phyloP scores from a whole-genome alignment of 2,329 filamentous ascomycete genomes.

The Penicillium sp. region DNA sequence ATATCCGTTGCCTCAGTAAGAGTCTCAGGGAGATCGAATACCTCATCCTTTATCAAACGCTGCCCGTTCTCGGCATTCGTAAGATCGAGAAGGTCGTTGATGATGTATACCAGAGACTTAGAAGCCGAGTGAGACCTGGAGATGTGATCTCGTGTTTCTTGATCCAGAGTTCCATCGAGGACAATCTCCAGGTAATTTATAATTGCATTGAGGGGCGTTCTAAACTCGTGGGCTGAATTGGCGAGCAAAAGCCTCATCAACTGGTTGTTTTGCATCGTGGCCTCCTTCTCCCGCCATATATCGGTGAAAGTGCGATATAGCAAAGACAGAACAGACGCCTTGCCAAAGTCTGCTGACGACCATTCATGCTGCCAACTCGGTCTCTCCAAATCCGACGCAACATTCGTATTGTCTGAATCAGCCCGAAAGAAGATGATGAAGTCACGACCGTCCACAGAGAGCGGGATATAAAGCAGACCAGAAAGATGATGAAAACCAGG shows the following conservation, averaged over 20 bases:
- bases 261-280: slow-evolving; percentile 74
- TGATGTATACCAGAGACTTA: slow-evolving; percentile 86
- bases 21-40: slow-evolving; percentile 69
- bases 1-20: slow-evolving; percentile 72
- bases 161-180: slow-evolving; percentile 72
- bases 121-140: slow-evolving; percentile 83
- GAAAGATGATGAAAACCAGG: slow-evolving; percentile 76
- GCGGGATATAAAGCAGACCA: slow-evolving; percentile 74
- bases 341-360: slow-evolving; percentile 83
- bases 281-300: slow-evolving; percentile 87
- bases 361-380: slow-evolving; percentile 69
- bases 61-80: slow-evolving; percentile 84
- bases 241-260: slow-evolving; percentile 74
- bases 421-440: slow-evolving; percentile 86
- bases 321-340: slow-evolving; percentile 77
- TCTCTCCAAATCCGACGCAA: background rate
- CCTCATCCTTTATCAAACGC: slow-evolving; percentile 72
- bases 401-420: slow-evolving; percentile 48
- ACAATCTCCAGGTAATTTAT: slow-evolving; percentile 93
- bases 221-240: slow-evolving; percentile 86
- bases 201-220: slow-evolving; percentile 87
- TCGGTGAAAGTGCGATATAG: slow-evolving; percentile 88
- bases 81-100: slow-evolving; percentile 83
- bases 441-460: slow-evolving; percentile 70
- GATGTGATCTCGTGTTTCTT: slow-evolving; percentile 79